phyloP scores from a whole-genome alignment of 2,329 filamentous ascomycete species.

The Emmonsia crescens region DNA sequence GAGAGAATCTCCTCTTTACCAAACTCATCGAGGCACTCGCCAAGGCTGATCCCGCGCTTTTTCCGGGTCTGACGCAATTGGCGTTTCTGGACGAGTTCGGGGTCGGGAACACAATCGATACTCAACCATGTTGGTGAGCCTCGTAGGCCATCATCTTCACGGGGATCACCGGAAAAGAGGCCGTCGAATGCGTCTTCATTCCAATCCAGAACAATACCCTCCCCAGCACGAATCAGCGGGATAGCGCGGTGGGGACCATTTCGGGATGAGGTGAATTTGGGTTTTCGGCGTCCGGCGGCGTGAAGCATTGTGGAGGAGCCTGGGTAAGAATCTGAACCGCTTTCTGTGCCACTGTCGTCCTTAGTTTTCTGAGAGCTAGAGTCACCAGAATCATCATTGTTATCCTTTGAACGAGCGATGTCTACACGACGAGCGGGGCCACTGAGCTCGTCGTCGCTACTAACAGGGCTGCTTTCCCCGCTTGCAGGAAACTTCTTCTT shows the following conservation, averaged over 20 bases:
- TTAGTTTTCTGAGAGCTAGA: constrained; percentile 14
- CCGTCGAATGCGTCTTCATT: constrained; percentile 55
- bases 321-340: constrained; percentile 22
- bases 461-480: constrained; percentile 18
- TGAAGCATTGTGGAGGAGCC: not conserved
- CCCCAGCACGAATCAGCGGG: constrained; percentile 65
- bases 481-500: constrained; percentile 9
- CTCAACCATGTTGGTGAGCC: constrained; percentile 50
- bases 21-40: constrained; percentile 90
- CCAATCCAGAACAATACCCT: constrained; percentile 86
- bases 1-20: constrained; percentile 88
- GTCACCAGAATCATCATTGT: constrained; percentile 14
- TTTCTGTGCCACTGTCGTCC: constrained; percentile 21
- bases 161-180: constrained; percentile 48
- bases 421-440: constrained; percentile 13
- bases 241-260: constrained; percentile 1
- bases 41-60: constrained; percentile 68
- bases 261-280: not conserved
- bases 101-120: constrained; percentile 45
- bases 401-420: constrained; percentile 6
- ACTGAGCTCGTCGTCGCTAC: constrained; percentile 24
- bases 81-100: constrained; percentile 54
- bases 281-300: not conserved
- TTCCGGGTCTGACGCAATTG: constrained; percentile 53
- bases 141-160: constrained; percentile 41